Evolutionary conservation across 177 flowering plant genomes (phyloP).

Genomic region (Vitis hybrid): DNA sequence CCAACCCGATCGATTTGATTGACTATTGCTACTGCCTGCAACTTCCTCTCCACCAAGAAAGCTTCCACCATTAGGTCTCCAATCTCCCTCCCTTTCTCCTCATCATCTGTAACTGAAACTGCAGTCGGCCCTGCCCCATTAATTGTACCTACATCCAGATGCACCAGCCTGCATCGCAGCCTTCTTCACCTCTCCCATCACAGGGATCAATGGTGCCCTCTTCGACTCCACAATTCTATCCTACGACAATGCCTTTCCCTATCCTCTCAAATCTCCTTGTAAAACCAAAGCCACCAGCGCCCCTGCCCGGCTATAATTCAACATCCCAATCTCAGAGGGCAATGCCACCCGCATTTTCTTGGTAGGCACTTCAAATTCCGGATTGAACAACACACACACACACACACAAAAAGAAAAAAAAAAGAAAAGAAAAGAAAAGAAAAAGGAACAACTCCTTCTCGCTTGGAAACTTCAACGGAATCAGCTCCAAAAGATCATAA

Average conservation of each 20-base stretch:
- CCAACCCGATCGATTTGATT: slow-evolving; percentile 71
- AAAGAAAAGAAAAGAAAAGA: no score
- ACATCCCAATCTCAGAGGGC: slow-evolving; percentile 64
- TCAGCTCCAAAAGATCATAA: slow-evolving; percentile 66
- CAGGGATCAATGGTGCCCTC: slow-evolving; percentile 81
- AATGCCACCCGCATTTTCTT: slow-evolving; percentile 86
- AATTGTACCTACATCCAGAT: slow-evolving; percentile 73
- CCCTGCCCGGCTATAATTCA: slow-evolving; percentile 83
- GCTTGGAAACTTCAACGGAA: slow-evolving; percentile 55
- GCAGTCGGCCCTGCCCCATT: slow-evolving; percentile 96
- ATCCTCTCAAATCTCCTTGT: slow-evolving; percentile 56
- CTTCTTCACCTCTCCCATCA: slow-evolving; percentile 78
- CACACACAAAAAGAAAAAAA: slow-evolving; percentile 18
- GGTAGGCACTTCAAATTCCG: slow-evolving; percentile 90
- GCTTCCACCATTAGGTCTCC: slow-evolving; percentile 83
- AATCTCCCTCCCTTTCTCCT: slow-evolving; percentile 59
- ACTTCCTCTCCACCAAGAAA: slow-evolving; percentile 57
- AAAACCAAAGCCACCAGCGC: slow-evolving; percentile 74
- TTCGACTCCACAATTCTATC: slow-evolving; percentile 88
- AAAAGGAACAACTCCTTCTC: slow-evolving; percentile 43
- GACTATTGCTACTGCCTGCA: slow-evolving; percentile 61
- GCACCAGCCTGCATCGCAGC: slow-evolving; percentile 83
- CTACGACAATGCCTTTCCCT: slow-evolving; percentile 74
- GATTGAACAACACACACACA: slow-evolving; percentile 54
- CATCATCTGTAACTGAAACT: slow-evolving; percentile 66